These are phyloP conservation scores for Phytophthora cajani DNA, from an alignment of 352 stramenopile genomes.

Conservation along the genomic window DNA sequence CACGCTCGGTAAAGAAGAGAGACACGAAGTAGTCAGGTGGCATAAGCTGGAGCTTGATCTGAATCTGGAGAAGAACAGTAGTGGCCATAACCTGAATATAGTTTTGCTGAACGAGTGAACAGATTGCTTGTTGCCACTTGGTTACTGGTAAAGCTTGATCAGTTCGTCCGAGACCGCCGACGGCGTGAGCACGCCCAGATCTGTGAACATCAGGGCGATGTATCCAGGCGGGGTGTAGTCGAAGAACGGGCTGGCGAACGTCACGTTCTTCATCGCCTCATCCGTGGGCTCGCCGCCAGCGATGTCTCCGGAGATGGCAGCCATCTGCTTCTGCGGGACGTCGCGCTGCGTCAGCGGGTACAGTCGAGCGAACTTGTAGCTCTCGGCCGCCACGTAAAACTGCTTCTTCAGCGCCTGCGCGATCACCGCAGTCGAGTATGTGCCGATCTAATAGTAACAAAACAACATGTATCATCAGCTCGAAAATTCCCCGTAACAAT, in stretches of 20 bases:
- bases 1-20: conserved; percentile 6
- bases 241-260: conserved; percentile 90
- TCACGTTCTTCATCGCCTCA: conserved; percentile 63
- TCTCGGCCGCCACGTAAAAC: conserved; percentile 98
- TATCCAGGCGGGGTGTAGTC: conserved; percentile 98
- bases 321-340: conserved; percentile 84
- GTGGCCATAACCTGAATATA: not conserved
- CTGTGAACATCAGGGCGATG: conserved; percentile 98
- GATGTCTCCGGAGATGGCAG: conserved; percentile 43
- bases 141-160: conserved; percentile 98
- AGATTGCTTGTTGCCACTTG: conserved; percentile 4
- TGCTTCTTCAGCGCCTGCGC: conserved; percentile 96
- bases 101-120: conserved; percentile 5
- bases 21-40: not conserved
- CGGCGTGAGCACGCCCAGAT: conserved; percentile 97
- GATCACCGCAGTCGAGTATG: conserved; percentile 94
- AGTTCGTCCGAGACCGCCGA: conserved; percentile 98
- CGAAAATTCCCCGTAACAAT: not conserved
- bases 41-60: not conserved
- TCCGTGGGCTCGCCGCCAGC: conserved; percentile 30
- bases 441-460: conserved; percentile 84
- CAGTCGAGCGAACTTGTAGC: conserved; percentile 98
- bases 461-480: not conserved
- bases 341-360: conserved; percentile 98
- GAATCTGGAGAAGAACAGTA: not conserved